These are phyloP conservation scores for Sclerotinia subarctica DNA, from an alignment of 2,329 filamentous ascomycete genomes.

Conservation along the genomic window DNA sequence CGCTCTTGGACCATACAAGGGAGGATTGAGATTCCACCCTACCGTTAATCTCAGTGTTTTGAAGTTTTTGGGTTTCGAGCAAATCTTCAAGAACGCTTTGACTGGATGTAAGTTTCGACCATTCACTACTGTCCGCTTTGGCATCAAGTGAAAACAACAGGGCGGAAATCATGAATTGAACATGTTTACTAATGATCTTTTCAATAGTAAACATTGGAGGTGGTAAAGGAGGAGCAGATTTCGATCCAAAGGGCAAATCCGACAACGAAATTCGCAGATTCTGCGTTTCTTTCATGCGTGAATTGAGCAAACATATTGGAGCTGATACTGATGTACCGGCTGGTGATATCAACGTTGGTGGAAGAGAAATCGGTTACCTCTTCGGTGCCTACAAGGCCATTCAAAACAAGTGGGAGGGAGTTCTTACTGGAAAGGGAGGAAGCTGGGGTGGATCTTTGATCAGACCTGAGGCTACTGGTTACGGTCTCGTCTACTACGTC, in stretches of 20 bases:
- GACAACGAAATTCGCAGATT: slow-evolving; percentile 97
- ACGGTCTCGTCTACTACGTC: slow-evolving; percentile 95
- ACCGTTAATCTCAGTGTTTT: slow-evolving; percentile 77
- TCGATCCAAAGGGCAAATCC: slow-evolving; percentile 97
- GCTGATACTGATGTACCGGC: slow-evolving; percentile 94
- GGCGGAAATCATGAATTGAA: background rate
- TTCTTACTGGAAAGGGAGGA: slow-evolving; percentile 92
- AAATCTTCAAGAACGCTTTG: slow-evolving; percentile 99
- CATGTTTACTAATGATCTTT: slow-evolving; percentile 16
- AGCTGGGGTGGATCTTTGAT: slow-evolving; percentile 92
- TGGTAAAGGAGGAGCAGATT: slow-evolving; percentile 96
- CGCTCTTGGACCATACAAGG: slow-evolving; percentile 96
- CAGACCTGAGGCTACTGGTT: slow-evolving; percentile 94
- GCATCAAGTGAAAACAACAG: background rate
- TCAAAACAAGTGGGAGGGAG: slow-evolving; percentile 90
- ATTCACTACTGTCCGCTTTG: background rate
- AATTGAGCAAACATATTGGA: slow-evolving; percentile 93
- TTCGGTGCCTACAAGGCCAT: slow-evolving; percentile 91
- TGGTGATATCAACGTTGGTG: slow-evolving; percentile 91
- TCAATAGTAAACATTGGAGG: slow-evolving; percentile 82
- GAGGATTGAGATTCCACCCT: slow-evolving; percentile 91
- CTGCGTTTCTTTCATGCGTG: slow-evolving; percentile 93
- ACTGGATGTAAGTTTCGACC: slow-evolving; percentile 71
- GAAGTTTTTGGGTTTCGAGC: slow-evolving; percentile 98
- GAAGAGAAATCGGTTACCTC: slow-evolving; percentile 89